Evolutionary conservation across 305 asterid species (phyloP), one percentile per base, ranked within the genome.

Genomic region (Fraxinus sp.): DNA sequence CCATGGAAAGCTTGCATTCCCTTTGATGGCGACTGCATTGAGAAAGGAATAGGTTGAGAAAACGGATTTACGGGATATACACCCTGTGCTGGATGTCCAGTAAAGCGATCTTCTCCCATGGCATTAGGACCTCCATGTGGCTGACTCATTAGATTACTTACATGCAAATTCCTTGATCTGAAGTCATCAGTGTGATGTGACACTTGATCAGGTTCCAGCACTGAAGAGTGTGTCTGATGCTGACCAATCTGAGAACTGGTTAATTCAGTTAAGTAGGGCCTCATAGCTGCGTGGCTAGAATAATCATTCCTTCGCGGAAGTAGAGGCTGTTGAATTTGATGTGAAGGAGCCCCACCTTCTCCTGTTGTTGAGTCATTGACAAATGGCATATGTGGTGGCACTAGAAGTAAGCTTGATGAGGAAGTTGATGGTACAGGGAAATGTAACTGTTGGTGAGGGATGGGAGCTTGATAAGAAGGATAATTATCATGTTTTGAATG

Each of bases 381-480:
- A 85, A 68, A 83, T 70, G 86, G 55, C 18, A 82, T 80, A 35
- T 32, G 87, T 41, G 93, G 88, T 70, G 87, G 87, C 11, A 26
- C 93, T 75, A 88, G 85, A 87, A 89, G 82, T 75, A 89, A 87
- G 87, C 83, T 91, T 83, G 93, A 84, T 59, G 87, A 84, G 35
- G 89, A 83, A 77, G 82, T 92, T 77, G 88, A 80, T 41, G 89
- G 91, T 77, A 83, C 87, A 84, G 90, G 83, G 37, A 87, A 89
- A 77, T 87, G 91, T 85, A 92, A 75, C 78, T 86, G 90, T 24
- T 90, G 92, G 83, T 84, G 87, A 87, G 91, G 80, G 78, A 85
- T 77, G 55, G 96, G 91, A 79, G 91, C 87, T 87, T 85, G 93
- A 89, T 90, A 86, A 35, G 86, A 86, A 71, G 90, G 83, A 72